Conservation (phyloP, 2,329 filamentous ascomycete genomes). For the Laburnicola sp. region DNA sequence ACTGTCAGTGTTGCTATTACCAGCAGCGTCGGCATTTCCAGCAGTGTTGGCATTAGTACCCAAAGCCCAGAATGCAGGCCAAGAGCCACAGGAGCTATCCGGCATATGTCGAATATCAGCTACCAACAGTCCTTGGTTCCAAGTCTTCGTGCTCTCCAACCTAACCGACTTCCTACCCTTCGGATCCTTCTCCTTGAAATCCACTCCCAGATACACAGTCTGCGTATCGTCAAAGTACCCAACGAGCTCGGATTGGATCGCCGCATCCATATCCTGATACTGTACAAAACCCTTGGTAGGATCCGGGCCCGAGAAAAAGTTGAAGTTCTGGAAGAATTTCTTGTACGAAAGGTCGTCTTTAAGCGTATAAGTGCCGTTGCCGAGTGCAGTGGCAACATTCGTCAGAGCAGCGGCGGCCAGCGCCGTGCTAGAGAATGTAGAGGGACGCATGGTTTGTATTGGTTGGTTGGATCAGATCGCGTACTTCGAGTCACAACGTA, state of each 20-base stretch:
- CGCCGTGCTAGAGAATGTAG: not conserved
- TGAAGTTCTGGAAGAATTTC: constrained; percentile 40
- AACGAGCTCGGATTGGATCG: constrained; percentile 19
- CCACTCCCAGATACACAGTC: constrained; percentile 47
- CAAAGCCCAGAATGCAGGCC: constrained; percentile 43
- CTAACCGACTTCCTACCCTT: constrained; percentile 36
- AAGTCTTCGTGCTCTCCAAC: constrained; percentile 35
- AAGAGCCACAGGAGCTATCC: constrained; percentile 31
- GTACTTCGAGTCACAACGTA: too few species aligned
- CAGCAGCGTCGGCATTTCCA: too few species aligned
- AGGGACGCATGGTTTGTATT: not conserved
- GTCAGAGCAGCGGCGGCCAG: not conserved
- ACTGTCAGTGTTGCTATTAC: constrained; percentile 2
- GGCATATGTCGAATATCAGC: constrained; percentile 45
- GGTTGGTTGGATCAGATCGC: not conserved
- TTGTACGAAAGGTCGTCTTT: constrained; percentile 32
- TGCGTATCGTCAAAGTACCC: constrained; percentile 24
- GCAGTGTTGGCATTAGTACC: constrained; percentile 4
- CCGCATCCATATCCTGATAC: constrained; percentile 25
- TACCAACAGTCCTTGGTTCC: constrained; percentile 37
- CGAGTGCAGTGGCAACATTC: not conserved
- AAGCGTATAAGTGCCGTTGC: constrained; percentile 21
- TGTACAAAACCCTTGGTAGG: constrained; percentile 38
- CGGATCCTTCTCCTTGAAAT: constrained; percentile 38
- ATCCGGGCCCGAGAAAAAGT: constrained; percentile 34